Base-by-base conservation (phyloP, 495 filamentous ascomycete genomes). In the Penicillium antarcticum region DNA sequence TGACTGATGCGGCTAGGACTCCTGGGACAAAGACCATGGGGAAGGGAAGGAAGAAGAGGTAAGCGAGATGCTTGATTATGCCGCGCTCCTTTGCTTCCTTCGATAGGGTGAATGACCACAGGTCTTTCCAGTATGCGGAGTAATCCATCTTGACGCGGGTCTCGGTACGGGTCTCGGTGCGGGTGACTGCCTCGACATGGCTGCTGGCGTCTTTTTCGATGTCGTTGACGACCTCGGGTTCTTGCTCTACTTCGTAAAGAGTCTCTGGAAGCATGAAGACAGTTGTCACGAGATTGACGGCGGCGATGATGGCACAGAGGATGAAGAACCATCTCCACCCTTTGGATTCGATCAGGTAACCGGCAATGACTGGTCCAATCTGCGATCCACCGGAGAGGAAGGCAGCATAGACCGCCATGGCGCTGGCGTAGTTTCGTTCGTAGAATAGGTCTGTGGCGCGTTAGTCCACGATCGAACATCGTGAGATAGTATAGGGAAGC, bases 321-420 rank as follows among this genome's bases (percentile, higher is more conserved):
- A 66, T 66, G 46, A 66, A 68, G 41, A 68, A 68, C 66, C 66
- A 68, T 17, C 66, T 55, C 66, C 66, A 68, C 32, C 66, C 66
- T 24, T 55, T 52, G 12, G 66, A 56, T 34, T 48, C 29, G 1
- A 68, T 61, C 21, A 68, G 63, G 29, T 64, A 68, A 5, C 66
- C 66, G 0, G 66, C 66, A 18, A 68, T 68, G 18, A 68, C 52
- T 10, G 59, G 67, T 13, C 64, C 68, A 39, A 61, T 56, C 39
- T 66, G 62, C 4, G 60, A 67, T 2, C 70, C 70, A 13, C 65
- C 68, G n/a, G 67, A 67, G n/a, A 73, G 58, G 29, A 57, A 66
- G 1, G 68, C 57, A 7, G 68, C 60, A 29, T 71, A 73, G 1
- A 62, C 44, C 2, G 70, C 70, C 70, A 73, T 73, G 5, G 70